These are phyloP conservation scores for Ceratocystiopsis minuta DNA, from an alignment of 2,329 filamentous ascomycete species.

Conservation along the genomic window DNA sequence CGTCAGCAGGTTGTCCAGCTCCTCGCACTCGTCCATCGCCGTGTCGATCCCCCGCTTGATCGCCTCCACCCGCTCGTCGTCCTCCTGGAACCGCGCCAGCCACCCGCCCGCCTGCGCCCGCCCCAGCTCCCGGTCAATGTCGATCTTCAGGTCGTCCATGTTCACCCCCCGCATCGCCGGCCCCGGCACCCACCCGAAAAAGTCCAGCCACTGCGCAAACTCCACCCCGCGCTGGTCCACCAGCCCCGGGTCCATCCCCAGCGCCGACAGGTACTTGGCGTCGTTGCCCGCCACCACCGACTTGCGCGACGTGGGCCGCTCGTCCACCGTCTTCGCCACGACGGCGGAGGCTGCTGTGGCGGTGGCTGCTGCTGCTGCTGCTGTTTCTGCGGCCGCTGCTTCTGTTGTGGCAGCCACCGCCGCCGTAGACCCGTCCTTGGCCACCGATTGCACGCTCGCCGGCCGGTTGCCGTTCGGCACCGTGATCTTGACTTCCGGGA, in stretches of 20 bases:
- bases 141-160: conserved; percentile 63
- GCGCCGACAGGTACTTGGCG: conserved; percentile 54
- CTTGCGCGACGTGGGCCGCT: conserved; percentile 35
- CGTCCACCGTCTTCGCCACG: too few relatives aligned
- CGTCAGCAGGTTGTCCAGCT: conserved; percentile 83
- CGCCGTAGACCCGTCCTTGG: conserved; percentile 9
- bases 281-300: conserved; percentile 56
- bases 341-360: conserved; percentile 12
- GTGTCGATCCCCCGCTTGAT: conserved; percentile 75
- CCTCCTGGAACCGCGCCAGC: conserved; percentile 67
- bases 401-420: not conserved
- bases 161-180: conserved; percentile 56
- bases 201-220: conserved; percentile 65
- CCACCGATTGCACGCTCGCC: conserved; percentile 21
- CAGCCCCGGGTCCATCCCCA: conserved; percentile 63
- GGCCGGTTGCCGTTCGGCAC: conserved; percentile 25
- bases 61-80: conserved; percentile 75
- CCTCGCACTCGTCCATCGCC: conserved; percentile 88
- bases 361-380: conserved; percentile 20
- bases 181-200: conserved; percentile 74
- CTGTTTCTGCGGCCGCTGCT: conserved; percentile 8
- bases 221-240: conserved; percentile 61
- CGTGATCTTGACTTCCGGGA: conserved; percentile 42
- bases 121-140: conserved; percentile 74
- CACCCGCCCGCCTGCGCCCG: conserved; percentile 85